phyloP scores from a whole-genome alignment of 179 eudicot genomes.

The Carnegiea gigantea region DNA sequence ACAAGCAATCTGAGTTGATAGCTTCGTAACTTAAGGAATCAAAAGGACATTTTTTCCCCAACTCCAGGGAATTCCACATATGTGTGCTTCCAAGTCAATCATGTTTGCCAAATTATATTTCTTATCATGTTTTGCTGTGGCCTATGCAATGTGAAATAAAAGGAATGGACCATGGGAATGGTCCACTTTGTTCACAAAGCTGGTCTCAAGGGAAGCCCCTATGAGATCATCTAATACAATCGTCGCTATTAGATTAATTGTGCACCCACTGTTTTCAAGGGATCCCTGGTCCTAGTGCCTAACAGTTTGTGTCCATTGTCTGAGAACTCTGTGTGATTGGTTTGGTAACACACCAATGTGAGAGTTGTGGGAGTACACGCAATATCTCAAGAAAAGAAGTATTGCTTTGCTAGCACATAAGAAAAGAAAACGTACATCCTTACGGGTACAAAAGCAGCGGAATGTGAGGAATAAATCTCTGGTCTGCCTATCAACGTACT shows the following conservation, averaged over 20 bases:
- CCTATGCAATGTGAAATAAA: not conserved
- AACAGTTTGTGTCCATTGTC: not conserved
- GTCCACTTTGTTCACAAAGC: not conserved
- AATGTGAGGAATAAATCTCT: constrained; percentile 69
- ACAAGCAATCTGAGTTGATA: constrained; percentile 2
- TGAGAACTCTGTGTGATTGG: not conserved
- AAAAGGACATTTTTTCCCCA: not conserved
- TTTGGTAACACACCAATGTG: not conserved
- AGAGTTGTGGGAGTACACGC: not conserved
- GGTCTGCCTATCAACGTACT: constrained; percentile 58
- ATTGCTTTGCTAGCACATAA: not conserved
- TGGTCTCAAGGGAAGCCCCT: not conserved
- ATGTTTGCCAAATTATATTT: not conserved
- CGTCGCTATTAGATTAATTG: not conserved
- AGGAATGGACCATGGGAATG: not conserved
- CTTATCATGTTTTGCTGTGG: not conserved
- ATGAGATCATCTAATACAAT: not conserved
- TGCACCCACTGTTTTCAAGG: not conserved
- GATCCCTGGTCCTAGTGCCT: not conserved
- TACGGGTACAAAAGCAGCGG: constrained; percentile 87
- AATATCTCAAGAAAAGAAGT: not conserved
- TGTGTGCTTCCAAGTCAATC: not conserved
- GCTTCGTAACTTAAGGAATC: not conserved
- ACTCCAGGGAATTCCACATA: not conserved
- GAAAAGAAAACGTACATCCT: constrained; percentile 54